Percentiles rank a stretch among this genome's conserved stretches.
These are phyloP conservation scores for Panus rudis DNA, from an alignment of 768 basidiomycete species.

Conservation along the genomic window DNA sequence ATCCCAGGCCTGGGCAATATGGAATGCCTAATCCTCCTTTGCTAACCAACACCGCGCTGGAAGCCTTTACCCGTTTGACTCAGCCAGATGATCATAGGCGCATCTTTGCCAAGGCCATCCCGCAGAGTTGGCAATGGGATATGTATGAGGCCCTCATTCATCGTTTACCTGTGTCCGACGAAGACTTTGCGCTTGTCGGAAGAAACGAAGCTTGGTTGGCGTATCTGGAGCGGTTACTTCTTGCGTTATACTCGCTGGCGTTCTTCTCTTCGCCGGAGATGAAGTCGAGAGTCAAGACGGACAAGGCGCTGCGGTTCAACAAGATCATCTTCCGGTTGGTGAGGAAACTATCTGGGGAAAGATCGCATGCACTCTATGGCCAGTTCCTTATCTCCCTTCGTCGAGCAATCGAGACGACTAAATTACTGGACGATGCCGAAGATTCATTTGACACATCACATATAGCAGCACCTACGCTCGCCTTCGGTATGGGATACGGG, in stretches of 20 bases:
- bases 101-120: slow-evolving; percentile 55
- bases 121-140: slow-evolving; percentile 47
- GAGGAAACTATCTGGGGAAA: slow-evolving; percentile 52
- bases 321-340: slow-evolving; percentile 66
- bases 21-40: slow-evolving; percentile 42
- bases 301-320: slow-evolving; percentile 61
- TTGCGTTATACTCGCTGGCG: slow-evolving; percentile 81
- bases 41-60: slow-evolving; percentile 70
- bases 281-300: slow-evolving; percentile 62
- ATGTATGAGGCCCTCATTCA: slow-evolving; percentile 70
- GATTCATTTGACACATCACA: slow-evolving; percentile 70
- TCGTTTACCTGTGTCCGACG: slow-evolving; percentile 74
- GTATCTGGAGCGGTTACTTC: slow-evolving; percentile 70
- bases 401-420: slow-evolving; percentile 70
- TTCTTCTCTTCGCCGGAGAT: slow-evolving; percentile 75
- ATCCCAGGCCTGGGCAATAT: slow-evolving; percentile 33
- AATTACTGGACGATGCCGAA: slow-evolving; percentile 67
- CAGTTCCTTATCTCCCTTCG: slow-evolving; percentile 53
- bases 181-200: slow-evolving; percentile 62
- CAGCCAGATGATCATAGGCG: slow-evolving; percentile 76
- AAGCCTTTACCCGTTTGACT: slow-evolving; percentile 74
- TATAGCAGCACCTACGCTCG: slow-evolving; percentile 48
- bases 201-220: slow-evolving; percentile 57
- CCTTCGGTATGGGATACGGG: slow-evolving; percentile 83
- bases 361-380: too few relatives aligned